Evolutionary conservation across 2,329 filamentous ascomycete species (phyloP).

Genomic region (Bisporella sp.): DNA sequence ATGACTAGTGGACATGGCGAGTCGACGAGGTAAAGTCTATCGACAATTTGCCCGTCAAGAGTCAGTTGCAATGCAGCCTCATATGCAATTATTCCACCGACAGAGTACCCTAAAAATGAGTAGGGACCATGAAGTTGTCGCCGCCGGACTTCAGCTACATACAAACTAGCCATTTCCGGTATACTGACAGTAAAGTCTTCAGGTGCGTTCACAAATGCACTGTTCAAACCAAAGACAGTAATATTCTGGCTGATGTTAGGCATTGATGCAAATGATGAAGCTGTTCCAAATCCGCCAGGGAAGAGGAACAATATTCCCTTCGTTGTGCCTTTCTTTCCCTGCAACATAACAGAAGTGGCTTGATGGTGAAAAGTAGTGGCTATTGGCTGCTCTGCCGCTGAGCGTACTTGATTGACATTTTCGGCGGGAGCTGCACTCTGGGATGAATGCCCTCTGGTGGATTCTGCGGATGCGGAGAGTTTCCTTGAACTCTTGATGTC

Average conservation of each 20-base stretch:
- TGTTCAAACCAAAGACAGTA: not conserved
- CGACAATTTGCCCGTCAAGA: not conserved
- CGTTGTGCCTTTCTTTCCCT: not conserved
- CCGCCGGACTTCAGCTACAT: not conserved
- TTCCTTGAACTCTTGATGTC: not conserved
- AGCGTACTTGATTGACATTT: too few species aligned
- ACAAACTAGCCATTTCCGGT: not conserved
- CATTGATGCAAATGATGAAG: not conserved
- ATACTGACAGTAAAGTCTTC: not conserved
- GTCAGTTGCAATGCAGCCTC: not conserved
- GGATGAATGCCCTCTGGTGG: too few species aligned
- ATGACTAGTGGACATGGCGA: not conserved
- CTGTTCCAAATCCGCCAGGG: not conserved
- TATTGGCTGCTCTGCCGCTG: too few species aligned
- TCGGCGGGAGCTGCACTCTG: too few species aligned
- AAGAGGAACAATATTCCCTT: not conserved
- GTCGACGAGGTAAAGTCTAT: not conserved
- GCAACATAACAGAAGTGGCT: not conserved
- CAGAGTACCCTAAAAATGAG: not conserved
- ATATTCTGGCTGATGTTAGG: not conserved
- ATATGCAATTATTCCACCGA: not conserved
- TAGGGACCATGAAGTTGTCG: not conserved
- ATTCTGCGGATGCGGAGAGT: too few species aligned
- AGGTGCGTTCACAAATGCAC: not conserved
- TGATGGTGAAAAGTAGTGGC: not conserved